phyloP scores from a whole-genome alignment of 2,329 filamentous ascomycete genomes.

The Thermothelomyces thermophilus region DNA sequence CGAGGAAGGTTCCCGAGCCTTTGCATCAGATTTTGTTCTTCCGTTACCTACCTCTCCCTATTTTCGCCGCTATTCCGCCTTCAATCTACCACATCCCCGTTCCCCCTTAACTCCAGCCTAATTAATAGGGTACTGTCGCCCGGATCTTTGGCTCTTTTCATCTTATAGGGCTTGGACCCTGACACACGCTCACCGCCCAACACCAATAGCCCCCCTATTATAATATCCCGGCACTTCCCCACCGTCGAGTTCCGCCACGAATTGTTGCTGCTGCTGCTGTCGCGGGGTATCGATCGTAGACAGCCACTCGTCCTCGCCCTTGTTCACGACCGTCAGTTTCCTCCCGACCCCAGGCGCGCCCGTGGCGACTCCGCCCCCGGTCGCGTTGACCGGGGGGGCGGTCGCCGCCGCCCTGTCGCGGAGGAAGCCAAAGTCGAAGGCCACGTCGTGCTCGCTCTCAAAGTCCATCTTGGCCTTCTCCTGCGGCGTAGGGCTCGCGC shows the following conservation, averaged over 20 bases:
- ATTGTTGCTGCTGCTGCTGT: neutral
- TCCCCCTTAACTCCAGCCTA: no score
- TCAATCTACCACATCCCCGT: no score
- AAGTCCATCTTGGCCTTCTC: conserved; percentile 21
- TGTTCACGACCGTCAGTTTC: neutral
- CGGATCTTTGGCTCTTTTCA: no score
- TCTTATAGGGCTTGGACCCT: no score
- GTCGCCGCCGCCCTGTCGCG: neutral
- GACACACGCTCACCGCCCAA: conserved; percentile 1
- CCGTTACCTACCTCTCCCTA: no score
- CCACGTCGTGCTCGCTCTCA: conserved; percentile 22
- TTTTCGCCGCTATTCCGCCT: no score
- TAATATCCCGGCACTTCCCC: conserved; percentile 1
- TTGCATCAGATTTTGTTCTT: no score
- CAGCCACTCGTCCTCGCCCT: neutral
- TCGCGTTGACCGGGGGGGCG: neutral
- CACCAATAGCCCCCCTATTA: conserved; percentile 6
- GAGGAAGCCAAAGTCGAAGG: conserved; percentile 20
- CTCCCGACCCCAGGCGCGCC: neutral
- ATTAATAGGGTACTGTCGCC: no score
- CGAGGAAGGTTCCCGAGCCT: no score
- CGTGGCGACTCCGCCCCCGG: neutral
- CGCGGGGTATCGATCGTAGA: neutral
- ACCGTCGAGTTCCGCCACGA: conserved; percentile 3
- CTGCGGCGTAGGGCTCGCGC: conserved; percentile 2